Evolutionary conservation across 2,329 filamentous ascomycete genomes (phyloP).

Genomic region (Cytospora piceae): DNA sequence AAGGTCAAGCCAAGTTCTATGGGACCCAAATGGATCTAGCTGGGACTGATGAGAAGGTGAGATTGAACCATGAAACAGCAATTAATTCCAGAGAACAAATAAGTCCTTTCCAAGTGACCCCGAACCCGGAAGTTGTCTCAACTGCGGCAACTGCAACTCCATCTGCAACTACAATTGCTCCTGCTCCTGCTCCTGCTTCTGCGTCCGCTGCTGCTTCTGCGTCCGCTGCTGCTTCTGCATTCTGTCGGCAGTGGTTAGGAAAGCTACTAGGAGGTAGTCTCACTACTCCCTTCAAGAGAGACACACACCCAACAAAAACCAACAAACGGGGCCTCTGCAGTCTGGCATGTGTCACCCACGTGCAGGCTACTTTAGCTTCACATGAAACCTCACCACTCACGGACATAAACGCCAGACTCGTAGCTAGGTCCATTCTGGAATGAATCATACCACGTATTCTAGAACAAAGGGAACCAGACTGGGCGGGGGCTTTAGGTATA

Average conservation of each 20-base stretch:
- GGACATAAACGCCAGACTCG: neutral
- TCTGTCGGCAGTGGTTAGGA: neutral
- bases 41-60: too few relatives aligned
- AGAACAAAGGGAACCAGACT: neutral
- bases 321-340: neutral
- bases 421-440: neutral
- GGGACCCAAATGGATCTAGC: too few relatives aligned
- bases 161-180: neutral
- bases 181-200: neutral
- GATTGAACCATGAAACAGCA: too few relatives aligned
- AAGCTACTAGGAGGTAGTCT: neutral
- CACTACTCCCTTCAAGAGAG: neutral
- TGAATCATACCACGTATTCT: neutral
- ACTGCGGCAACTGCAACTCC: neutral
- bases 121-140: neutral
- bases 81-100: too few relatives aligned
- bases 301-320: neutral
- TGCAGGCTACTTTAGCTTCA: slow-evolving; percentile 1
- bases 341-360: neutral
- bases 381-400: slow-evolving; percentile 1
- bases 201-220: neutral
- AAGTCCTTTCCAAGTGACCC: neutral
- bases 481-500: neutral
- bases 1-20: neutral
- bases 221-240: neutral